Percentiles rank a stretch among this genome's conserved stretches.
Evolutionary conservation across 2,329 filamentous ascomycete genomes (phyloP).

Genomic region (Aaosphaeria arxii): DNA sequence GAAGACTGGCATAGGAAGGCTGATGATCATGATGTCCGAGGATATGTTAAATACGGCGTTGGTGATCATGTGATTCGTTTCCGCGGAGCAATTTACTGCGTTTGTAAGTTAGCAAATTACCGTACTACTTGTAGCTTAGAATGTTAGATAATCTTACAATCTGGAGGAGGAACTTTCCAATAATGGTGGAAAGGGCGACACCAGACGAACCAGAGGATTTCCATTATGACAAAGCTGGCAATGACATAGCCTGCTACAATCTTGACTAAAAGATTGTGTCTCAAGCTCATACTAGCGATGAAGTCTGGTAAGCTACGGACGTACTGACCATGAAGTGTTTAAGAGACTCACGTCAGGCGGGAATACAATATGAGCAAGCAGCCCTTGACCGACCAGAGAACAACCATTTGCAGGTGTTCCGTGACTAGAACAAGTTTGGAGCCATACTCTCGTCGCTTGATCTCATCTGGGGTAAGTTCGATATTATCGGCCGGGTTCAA

Average conservation of each 20-base stretch:
- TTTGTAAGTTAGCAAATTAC: too few relatives aligned
- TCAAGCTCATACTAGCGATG: not conserved
- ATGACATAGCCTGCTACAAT: slow-evolving; percentile 46
- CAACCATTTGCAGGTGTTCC: slow-evolving; percentile 52
- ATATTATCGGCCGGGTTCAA: slow-evolving; percentile 47
- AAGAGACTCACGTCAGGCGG: slow-evolving; percentile 43
- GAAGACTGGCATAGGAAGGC: slow-evolving; percentile 46
- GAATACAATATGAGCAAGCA: slow-evolving; percentile 55
- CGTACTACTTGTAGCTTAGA: too few relatives aligned
- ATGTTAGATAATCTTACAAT: not conserved
- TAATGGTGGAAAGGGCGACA: slow-evolving; percentile 53
- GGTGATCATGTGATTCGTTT: slow-evolving; percentile 37
- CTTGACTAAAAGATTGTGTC: slow-evolving; percentile 38
- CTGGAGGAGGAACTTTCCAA: slow-evolving; percentile 47
- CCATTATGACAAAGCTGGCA: slow-evolving; percentile 47
- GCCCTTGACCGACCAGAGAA: slow-evolving; percentile 52
- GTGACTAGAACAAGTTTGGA: slow-evolving; percentile 52
- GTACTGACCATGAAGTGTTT: not conserved
- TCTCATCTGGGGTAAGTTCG: slow-evolving; percentile 35
- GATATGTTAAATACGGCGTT: slow-evolving; percentile 44
- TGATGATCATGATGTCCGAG: slow-evolving; percentile 46
- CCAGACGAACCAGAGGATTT: slow-evolving; percentile 54
- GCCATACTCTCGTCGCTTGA: slow-evolving; percentile 25
- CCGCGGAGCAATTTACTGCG: slow-evolving; percentile 16
- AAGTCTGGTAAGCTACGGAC: too few relatives aligned